Base-by-base conservation (phyloP, 2,329 filamentous ascomycete genomes). In the Fusarium devonianum region DNA sequence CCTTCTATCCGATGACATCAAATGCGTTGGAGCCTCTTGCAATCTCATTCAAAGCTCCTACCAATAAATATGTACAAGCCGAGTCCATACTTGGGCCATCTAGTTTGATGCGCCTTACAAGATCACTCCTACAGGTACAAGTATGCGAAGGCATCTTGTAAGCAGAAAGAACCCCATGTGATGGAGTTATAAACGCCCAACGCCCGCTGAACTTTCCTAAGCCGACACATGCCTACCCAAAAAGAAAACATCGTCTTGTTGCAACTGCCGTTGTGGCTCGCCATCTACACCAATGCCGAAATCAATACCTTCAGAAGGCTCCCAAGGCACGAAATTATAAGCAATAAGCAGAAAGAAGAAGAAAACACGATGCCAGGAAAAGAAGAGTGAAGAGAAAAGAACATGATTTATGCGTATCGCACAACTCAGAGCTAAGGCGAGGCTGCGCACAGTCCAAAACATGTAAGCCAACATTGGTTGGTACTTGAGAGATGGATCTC, bases 141-240 rank as follows among this genome's bases (percentile, higher is more conserved):
- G 14, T 35, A 44, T 48, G 35, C 12, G 34, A 56, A 56, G 37
- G 45, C 45, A 39, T 36, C 38, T 25, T 29, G 23, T 18, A 51
- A 48, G 52, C 12, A 53, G 34, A 51, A 43, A 40, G 8, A 12
- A n/a, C 39, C 34, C 40, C 49, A n/a, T 19, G 2, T 10, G 8
- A 22, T 14, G 44, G 23, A 41, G n/a, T 23, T 51, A 36, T 13
- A 18, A 37, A 47, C 26, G 33, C 41, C 56, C 49, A 64, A 64
- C 62, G 62, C 62, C 62, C 43, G 56, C 59, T 63, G 48, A 55
- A 48, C 16, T 48, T 53, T 44, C 53, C 36, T 48, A 33, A 29
- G 38, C 35, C 26, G 33, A 43, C 43, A 25, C 28, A 47, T 45
- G 36, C 39, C 43, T 37, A 17, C 46, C 41, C 39, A 49, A 35